Evolutionary conservation across 2,329 filamentous ascomycete species (phyloP), one percentile per base, ranked within the genome.

Genomic region (Phyllosticta capitalensis): DNA sequence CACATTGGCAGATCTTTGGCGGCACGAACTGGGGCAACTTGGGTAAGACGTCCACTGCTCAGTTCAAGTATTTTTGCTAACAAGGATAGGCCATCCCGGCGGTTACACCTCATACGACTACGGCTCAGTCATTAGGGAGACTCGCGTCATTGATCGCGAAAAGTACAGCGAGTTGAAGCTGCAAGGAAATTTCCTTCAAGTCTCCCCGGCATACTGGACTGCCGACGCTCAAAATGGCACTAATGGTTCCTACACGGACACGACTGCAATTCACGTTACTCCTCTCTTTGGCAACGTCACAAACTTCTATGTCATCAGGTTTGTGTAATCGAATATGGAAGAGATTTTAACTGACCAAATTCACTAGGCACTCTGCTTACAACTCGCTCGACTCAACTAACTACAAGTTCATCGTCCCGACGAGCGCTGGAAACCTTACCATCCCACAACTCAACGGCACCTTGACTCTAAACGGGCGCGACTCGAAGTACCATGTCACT

Each of bases 11-110:
- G 81, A 85, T 81, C 0, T 89, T 81, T 64, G 89, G 89, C 14
- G 89, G 89, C 5, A 92, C 89, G 0, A 94, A 92, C 68, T 92
- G 89, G 89, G 89, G 89, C 0, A 92, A 72, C 63, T 71, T 90
- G 4, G 87, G 38, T 45, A 45, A n/a, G 38, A n/a, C 17, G 38
- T 6, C n/a, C 38, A 6, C n/a, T n/a, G 7, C 7, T 5, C 14
- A n/a, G 14, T n/a, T 7, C 38, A 45, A 5, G 14, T n/a, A 5
- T 45, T n/a, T 7, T 6, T n/a, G 17, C 38, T 45, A 7, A 45
- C 38, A 6, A 6, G n/a, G n/a, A n/a, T 14, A 45, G 38, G 88
- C 0, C 83, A 90, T 64, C 79, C 85, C 9, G 85, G 83, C 49
- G 76, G 68, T 7, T 78, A 79, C 64, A 79, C 77, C 0, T 80